Percentiles rank a stretch among this genome's conserved stretches.
Conservation (phyloP, 805 yeast species). For the Kodamaea kaohsiungensis region DNA sequence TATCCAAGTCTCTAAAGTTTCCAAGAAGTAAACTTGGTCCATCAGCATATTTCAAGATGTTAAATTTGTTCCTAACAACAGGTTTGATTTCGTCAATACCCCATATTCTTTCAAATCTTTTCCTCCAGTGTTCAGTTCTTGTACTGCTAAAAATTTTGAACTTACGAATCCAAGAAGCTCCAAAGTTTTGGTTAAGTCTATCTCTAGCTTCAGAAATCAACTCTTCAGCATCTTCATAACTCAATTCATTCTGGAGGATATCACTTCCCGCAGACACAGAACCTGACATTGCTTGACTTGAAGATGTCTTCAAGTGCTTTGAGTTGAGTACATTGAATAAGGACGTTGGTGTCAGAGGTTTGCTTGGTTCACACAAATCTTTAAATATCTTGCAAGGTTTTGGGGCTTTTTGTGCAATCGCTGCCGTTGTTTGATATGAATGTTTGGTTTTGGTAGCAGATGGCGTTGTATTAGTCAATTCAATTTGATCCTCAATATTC, state of each 20-base stretch:
- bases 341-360: not conserved
- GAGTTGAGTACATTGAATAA: not conserved
- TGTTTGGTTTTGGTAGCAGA: slow-evolving; percentile 1
- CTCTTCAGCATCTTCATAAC: slow-evolving; percentile 27
- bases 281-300: not conserved
- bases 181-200: slow-evolving; percentile 26
- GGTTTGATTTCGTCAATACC: slow-evolving; percentile 34
- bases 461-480: slow-evolving; percentile 1
- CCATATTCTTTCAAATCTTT: slow-evolving; percentile 30
- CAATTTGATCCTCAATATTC: slow-evolving; percentile 12
- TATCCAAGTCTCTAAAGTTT: slow-evolving; percentile 30
- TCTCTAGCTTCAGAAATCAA: slow-evolving; percentile 28
- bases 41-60: slow-evolving; percentile 33
- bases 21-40: slow-evolving; percentile 38
- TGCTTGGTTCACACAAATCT: not conserved
- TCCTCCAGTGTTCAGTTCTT: slow-evolving; percentile 27
- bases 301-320: not conserved
- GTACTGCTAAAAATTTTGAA: slow-evolving; percentile 26
- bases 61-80: slow-evolving; percentile 32
- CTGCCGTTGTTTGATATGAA: slow-evolving; percentile 2
- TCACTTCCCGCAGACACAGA: not conserved
- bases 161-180: slow-evolving; percentile 36
- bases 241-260: slow-evolving; percentile 2
- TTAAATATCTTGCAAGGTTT: not conserved
- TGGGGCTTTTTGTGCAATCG: not conserved